These are phyloP conservation scores for Ophiostoma tasmaniense DNA, from an alignment of 2,329 filamentous ascomycete species.

Conservation along the genomic window DNA sequence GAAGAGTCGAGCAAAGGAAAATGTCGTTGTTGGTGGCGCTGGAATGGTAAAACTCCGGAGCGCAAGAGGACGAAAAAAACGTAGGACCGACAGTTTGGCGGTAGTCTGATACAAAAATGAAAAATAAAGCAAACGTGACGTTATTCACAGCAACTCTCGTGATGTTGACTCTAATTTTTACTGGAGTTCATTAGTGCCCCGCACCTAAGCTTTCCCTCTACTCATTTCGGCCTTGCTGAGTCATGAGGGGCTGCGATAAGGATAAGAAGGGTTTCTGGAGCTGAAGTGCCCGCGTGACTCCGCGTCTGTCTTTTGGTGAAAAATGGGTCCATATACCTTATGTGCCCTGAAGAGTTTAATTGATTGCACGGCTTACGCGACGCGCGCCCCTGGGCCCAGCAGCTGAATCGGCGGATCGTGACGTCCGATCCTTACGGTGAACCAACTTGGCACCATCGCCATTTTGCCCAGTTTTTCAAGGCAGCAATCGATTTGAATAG, in stretches of 20 bases:
- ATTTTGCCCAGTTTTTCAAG: neutral
- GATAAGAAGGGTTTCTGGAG: neutral
- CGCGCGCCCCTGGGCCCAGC: conserved; percentile 10
- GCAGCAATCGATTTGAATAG: neutral
- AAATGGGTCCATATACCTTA: neutral
- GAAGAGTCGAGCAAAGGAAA: conserved; percentile 6
- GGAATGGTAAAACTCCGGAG: conserved; percentile 28
- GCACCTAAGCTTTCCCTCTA: neutral
- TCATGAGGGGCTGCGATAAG: conserved; percentile 6
- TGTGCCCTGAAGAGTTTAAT: neutral
- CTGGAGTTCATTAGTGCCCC: conserved; percentile 5
- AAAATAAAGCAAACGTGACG: neutral
- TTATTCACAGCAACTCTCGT: neutral
- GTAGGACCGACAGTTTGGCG: conserved; percentile 40
- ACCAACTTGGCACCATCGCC: neutral
- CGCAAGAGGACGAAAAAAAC: conserved; percentile 28
- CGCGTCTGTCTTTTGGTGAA: neutral
- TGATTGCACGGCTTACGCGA: conserved; percentile 4
- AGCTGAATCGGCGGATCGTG: neutral
- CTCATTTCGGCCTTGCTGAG: neutral
- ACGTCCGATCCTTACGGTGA: neutral
- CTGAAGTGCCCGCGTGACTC: neutral
- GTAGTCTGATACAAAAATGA: neutral
- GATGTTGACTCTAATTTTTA: conserved; percentile 5
- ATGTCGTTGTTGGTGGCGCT: neutral